Conservation (phyloP, 106 monocot genomes). For the Chionographis japonica region DNA sequence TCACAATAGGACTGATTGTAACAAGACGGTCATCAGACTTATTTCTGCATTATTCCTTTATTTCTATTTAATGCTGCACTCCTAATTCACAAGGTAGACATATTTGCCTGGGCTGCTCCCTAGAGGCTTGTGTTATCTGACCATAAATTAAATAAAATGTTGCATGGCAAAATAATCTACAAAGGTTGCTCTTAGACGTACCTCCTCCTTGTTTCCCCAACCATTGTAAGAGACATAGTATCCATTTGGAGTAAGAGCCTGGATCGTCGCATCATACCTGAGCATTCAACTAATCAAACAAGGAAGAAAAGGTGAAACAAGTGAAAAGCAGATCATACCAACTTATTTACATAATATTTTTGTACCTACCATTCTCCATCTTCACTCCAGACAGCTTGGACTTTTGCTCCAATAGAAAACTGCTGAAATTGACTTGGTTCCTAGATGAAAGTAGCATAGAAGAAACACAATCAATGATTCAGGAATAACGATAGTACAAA, state of each 20-base stretch:
- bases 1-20: no score
- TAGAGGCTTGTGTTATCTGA: no score
- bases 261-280: constrained; percentile 92
- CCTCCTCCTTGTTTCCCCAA: constrained; percentile 98
- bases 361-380: constrained; percentile 91
- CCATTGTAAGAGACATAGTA: constrained; percentile 72
- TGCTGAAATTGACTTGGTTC: constrained; percentile 12
- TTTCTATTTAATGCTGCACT: no score
- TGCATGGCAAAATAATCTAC: no score
- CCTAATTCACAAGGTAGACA: no score
- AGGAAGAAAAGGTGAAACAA: constrained; percentile 35
- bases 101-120: no score
- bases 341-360: constrained; percentile 4
- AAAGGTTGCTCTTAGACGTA: constrained; percentile 9
- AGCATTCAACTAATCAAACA: constrained; percentile 67
- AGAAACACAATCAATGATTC: no score
- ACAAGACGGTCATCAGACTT: no score
- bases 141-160: background rate
- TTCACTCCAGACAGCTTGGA: constrained; percentile 97
- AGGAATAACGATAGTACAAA: no score
- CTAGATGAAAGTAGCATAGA: constrained; percentile 17
- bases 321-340: constrained; percentile 15
- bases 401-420: constrained; percentile 76
- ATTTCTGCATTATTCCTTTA: no score
- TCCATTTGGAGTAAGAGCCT: constrained; percentile 78